Evolutionary conservation across 2,329 filamentous ascomycete genomes (phyloP).

Genomic region (Ceratocystis papillata): DNA sequence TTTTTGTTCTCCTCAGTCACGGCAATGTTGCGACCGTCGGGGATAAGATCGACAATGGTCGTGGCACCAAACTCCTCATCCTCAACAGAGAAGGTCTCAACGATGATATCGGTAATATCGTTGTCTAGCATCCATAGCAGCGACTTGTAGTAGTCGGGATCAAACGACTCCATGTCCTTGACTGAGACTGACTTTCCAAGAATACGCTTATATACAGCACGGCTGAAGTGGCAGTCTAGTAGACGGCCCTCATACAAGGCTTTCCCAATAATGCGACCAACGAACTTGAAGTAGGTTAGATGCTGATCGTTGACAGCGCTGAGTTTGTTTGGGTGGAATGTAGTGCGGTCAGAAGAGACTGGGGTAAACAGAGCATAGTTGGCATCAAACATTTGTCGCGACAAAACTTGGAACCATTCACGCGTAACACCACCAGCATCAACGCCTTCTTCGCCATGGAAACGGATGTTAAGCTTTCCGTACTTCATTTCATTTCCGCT

Average conservation of each 20-base stretch:
- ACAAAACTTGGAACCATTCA: constrained; percentile 98
- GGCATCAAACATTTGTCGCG: constrained; percentile 96
- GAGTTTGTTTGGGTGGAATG: constrained; percentile 94
- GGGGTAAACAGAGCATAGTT: constrained; percentile 95
- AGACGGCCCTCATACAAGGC: constrained; percentile 92
- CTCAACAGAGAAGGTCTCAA: constrained; percentile 89
- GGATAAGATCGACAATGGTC: constrained; percentile 74
- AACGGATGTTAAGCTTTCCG: constrained; percentile 93
- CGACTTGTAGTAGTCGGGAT: constrained; percentile 98
- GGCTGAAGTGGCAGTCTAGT: constrained; percentile 96
- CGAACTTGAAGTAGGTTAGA: constrained; percentile 97
- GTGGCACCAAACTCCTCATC: constrained; percentile 88
- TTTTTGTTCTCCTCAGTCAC: constrained; percentile 99
- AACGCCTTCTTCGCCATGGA: constrained; percentile 94
- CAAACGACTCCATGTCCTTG: constrained; percentile 98
- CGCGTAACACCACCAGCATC: constrained; percentile 95
- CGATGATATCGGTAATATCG: constrained; percentile 95
- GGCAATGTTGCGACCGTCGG: constrained; percentile 78
- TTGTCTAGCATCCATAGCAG: constrained; percentile 97
- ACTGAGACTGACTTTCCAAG: constrained; percentile 89
- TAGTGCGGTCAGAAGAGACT: constrained; percentile 92
- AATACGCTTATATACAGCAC: constrained; percentile 96
- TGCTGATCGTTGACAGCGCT: constrained; percentile 94
- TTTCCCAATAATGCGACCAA: constrained; percentile 95
- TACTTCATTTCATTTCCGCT: constrained; percentile 95